Evolutionary conservation across 73 alveolate species (phyloP), one percentile per base, ranked within the genome.

Genomic region (Tetrahymena borealis): DNA sequence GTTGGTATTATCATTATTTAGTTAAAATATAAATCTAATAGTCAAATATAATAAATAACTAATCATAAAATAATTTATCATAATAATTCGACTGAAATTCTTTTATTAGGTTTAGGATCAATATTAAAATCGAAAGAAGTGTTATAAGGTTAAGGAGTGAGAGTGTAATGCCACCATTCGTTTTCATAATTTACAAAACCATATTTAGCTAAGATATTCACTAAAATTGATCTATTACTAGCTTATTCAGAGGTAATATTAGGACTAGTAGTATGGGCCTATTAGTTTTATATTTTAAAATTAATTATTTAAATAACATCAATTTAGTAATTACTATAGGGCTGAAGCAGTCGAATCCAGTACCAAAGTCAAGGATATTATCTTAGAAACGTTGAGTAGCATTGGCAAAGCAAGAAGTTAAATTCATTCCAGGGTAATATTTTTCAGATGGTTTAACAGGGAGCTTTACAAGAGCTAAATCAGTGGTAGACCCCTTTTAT

Each of bases 111-210:
- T n/a, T n/a, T 8, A 15, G 85, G 85, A 10, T 60, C 85, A 15
- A 60, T 9, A 60, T 60, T 60, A n/a, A 60, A 60, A 15, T 60
- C 85, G 28, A 60, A 60, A 18, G 93, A 16, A 42, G 35, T 77
- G 40, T 39, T 36, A 32, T 93, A 90, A 0, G 94, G 94, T 39
- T 93, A 93, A 78, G 78, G 39, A n/a, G 60, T 91, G 33, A 90
- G 85, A 7, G 96, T 93, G 38, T 41, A 93, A 40, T 93, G 96
- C 96, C 96, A 93, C 94, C 96, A 93, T 60, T 93, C 96, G 3
- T 32, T 92, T n/a, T 32, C 78, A 93, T 90, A 93, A 78, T 93
- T 93, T 28, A 41, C 33, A 43, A 93, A 93, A 40, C 79, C 79
- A 38, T 37, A 79, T 79, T 79, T 79, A 2, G 85, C 85, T 4